phyloP scores from a whole-genome alignment of 495 filamentous ascomycete species.

The Parmelia sp. region DNA sequence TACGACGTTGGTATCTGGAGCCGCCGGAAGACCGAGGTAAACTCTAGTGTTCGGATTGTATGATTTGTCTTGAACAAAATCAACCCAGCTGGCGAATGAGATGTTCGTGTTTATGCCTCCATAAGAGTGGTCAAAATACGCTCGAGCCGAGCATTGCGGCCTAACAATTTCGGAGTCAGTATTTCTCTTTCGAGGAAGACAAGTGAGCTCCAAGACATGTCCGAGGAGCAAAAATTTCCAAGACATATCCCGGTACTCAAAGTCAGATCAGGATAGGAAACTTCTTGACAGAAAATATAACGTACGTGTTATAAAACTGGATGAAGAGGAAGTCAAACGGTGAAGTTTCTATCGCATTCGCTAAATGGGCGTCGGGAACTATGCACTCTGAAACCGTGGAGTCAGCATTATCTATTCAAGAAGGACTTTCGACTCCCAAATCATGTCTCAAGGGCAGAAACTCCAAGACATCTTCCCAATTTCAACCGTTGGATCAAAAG shows the following conservation, averaged over 20 bases:
- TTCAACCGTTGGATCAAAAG: neutral
- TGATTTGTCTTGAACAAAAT: slow-evolving; percentile 58
- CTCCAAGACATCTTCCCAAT: neutral
- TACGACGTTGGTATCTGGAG: slow-evolving; percentile 27
- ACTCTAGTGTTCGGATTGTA: slow-evolving; percentile 60
- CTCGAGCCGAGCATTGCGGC: slow-evolving; percentile 36
- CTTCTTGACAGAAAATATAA: too few relatives aligned
- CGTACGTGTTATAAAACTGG: slow-evolving; percentile 68
- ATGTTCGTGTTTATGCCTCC: slow-evolving; percentile 41
- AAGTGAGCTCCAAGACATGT: too few relatives aligned
- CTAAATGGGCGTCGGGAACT: slow-evolving; percentile 55
- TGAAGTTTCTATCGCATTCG: slow-evolving; percentile 47
- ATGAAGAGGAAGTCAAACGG: slow-evolving; percentile 60
- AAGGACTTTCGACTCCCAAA: neutral
- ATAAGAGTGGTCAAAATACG: slow-evolving; percentile 25
- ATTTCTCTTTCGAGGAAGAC: too few relatives aligned
- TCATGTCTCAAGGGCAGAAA: neutral
- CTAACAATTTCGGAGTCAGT: too few relatives aligned
- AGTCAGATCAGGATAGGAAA: too few relatives aligned
- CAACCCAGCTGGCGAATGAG: slow-evolving; percentile 66
- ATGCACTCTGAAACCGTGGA: slow-evolving; percentile 41
- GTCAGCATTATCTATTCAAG: neutral
- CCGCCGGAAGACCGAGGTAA: slow-evolving; percentile 59
- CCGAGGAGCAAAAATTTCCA: too few relatives aligned
- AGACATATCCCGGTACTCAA: too few relatives aligned